Percentiles rank a stretch among this genome's conserved stretches.
Conservation (phyloP, 2,329 filamentous ascomycete genomes). For the Botrytis cinerea region DNA sequence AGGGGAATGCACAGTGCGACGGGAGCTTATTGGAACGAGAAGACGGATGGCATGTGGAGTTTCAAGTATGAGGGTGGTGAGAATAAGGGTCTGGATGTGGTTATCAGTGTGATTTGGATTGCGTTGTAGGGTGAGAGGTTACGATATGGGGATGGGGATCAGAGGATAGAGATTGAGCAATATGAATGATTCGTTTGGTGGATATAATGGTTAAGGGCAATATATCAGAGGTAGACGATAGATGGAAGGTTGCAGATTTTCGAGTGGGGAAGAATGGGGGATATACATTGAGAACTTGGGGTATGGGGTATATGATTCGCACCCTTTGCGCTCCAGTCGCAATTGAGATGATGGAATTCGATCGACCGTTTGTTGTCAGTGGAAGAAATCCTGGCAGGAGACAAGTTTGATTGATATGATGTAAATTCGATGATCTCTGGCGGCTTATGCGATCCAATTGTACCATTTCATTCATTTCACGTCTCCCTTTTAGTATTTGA, state of each 20-base stretch:
- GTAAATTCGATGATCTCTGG: conserved; percentile 18
- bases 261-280: conserved; percentile 20
- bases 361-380: conserved; percentile 6
- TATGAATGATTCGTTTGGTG: not conserved
- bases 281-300: conserved; percentile 6
- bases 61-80: conserved; percentile 78
- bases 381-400: conserved; percentile 9
- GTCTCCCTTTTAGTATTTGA: not conserved
- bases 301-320: conserved; percentile 18
- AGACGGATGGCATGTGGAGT: conserved; percentile 87
- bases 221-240: conserved; percentile 1
- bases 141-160: not conserved
- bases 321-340: conserved; percentile 15
- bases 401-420: conserved; percentile 21
- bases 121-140: conserved; percentile 1
- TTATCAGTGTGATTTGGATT: conserved; percentile 78
- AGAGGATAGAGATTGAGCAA: not conserved
- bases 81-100: conserved; percentile 67
- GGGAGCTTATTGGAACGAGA: conserved; percentile 87
- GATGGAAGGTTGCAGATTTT: conserved; percentile 1
- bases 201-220: not conserved
- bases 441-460: conserved; percentile 1
- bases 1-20: conserved; percentile 88
- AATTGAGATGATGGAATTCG: not conserved
- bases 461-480: conserved; percentile 3